Base-by-base conservation (phyloP, 345 rosid genomes). In the Lepidium sativum region DNA sequence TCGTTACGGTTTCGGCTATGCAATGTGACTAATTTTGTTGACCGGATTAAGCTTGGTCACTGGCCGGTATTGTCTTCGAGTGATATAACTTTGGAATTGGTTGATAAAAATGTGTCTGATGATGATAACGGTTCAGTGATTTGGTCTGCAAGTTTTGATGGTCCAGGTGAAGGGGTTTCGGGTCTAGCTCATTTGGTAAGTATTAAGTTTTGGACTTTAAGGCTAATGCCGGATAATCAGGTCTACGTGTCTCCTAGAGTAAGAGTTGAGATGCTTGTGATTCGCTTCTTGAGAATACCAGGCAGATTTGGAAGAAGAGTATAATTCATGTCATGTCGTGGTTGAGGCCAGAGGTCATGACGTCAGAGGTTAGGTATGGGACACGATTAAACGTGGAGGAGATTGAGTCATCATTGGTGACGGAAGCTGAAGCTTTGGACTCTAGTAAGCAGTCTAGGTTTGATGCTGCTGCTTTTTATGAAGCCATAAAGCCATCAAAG, bases 401-500 rank as follows among this genome's bases (percentile, higher is more conserved):
- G 51, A 54, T 33, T 44, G 75, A 78, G 68, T 20, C 32, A 49
- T 52, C 35, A 45, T 39, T 33, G 21, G 68, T 67, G 71, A 53
- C 39, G 10, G 77, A 67, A 38, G 75, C 52, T 37, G 81, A 58
- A 29, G 33, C 69, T 55, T 67, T 74, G 34, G 42, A 71, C 49
- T 60, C 77, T 69, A 70, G 49, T 44, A 81, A 83, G 60, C 80
- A 64, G 59, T 64, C 82, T 15, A 77, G 72, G 69, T 83, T 89
- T 75, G 92, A 89, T 73, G 92, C 80, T 50, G 76, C 86, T 70
- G 79, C 77, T 51, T 92, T 92, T 82, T 92, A 92, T 83, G 98
- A 92, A 77, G 91, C 96, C 69, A 86, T 92, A 72, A 92, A 84
- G 78, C 97, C 90, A 61, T 86, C 94, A 72, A 92, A 89, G 97